Conservation (phyloP, 129 eudicot genomes). For the Rutidosis leptorrhynchoides region DNA sequence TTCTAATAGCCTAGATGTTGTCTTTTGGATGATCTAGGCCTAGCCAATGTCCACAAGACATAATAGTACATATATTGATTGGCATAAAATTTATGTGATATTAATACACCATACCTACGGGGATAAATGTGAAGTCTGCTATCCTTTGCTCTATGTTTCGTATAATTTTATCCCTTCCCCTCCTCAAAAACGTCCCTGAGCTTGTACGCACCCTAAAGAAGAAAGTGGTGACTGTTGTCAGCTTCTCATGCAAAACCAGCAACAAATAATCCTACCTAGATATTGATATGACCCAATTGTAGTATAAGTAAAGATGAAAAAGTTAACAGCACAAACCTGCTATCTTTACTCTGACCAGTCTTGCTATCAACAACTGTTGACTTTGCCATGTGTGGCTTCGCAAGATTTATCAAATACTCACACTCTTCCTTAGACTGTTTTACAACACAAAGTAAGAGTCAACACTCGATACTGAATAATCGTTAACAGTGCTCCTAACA, state of each 20-base stretch:
- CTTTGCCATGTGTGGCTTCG: conserved; percentile 82
- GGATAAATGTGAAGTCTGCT: conserved; percentile 87
- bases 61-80: neutral
- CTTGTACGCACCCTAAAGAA: conserved; percentile 85
- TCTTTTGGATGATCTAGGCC: neutral
- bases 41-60: neutral
- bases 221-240: conserved; percentile 16
- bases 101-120: conserved; percentile 59
- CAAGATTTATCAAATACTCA: conserved; percentile 79
- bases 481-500: neutral
- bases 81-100: conserved; percentile 17
- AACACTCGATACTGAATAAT: neutral
- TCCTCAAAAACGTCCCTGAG: conserved; percentile 82
- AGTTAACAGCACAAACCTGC: conserved; percentile 58
- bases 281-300: conserved; percentile 4
- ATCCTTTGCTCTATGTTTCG: conserved; percentile 81
- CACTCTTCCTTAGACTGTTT: conserved; percentile 95
- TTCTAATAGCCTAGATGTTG: neutral
- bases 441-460: conserved; percentile 8
- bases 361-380: conserved; percentile 97
- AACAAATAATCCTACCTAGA: neutral
- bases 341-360: conserved; percentile 91
- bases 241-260: conserved; percentile 11
- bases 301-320: conserved; percentile 14
- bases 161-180: conserved; percentile 77